Percentiles rank a stretch among this genome's conserved stretches.
Evolutionary conservation across 495 filamentous ascomycete genomes (phyloP).

Genomic region (Geoglossum glabrum): DNA sequence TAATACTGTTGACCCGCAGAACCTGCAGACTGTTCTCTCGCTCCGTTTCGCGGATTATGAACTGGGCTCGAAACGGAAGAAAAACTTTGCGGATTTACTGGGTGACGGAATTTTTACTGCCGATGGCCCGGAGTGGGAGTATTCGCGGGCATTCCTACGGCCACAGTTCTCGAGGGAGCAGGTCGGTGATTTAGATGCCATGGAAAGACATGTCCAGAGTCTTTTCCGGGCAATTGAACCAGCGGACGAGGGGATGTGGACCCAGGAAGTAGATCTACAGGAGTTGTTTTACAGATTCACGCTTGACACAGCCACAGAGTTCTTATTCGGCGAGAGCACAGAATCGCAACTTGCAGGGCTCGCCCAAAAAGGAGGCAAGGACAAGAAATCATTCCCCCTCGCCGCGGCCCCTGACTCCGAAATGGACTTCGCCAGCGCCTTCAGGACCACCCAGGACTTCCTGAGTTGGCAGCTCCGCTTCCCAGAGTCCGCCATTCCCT

Average conservation of each 20-base stretch:
- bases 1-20: constrained; percentile 55
- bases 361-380: background rate
- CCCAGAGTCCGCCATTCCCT: constrained; percentile 21
- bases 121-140: constrained; percentile 47
- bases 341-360: constrained; percentile 13
- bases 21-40: constrained; percentile 69
- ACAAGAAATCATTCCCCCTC: background rate
- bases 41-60: constrained; percentile 56
- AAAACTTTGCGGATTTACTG: constrained; percentile 28
- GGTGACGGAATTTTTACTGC: constrained; percentile 48
- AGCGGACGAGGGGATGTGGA: constrained; percentile 11
- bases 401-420: constrained; percentile 14
- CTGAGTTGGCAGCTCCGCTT: constrained; percentile 15
- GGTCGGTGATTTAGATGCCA: constrained; percentile 18
- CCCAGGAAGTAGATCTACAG: constrained; percentile 36
- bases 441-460: constrained; percentile 24
- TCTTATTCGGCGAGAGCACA: constrained; percentile 40
- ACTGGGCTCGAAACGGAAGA: constrained; percentile 22
- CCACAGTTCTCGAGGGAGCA: constrained; percentile 33
- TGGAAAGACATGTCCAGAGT: constrained; percentile 9
- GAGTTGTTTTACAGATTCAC: constrained; percentile 38
- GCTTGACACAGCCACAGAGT: constrained; percentile 47
- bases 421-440: constrained; percentile 26
- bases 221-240: constrained; percentile 12
- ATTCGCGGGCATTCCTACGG: constrained; percentile 31